Conservation (phyloP, 2,329 filamentous ascomycete species). For the Pezicula radicicola region DNA sequence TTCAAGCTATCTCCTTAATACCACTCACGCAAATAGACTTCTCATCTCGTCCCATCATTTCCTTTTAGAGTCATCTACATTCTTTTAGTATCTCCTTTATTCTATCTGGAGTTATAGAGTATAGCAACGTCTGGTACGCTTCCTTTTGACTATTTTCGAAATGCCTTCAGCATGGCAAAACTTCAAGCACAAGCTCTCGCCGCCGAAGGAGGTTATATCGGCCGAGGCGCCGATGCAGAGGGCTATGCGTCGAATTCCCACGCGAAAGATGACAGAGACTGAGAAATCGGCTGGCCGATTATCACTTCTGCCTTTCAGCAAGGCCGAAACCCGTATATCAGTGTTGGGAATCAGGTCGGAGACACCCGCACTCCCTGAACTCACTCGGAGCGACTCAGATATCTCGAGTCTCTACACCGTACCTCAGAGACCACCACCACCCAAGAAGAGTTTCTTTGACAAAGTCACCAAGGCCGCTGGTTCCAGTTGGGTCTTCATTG, state of each 20-base stretch:
- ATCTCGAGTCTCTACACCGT: background rate
- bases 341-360: background rate
- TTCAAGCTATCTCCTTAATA: too few relatives aligned
- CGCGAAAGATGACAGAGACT: background rate
- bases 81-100: too few relatives aligned
- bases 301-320: background rate
- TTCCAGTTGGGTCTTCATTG: slow-evolving; percentile 23
- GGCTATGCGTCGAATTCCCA: background rate
- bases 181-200: background rate
- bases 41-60: too few relatives aligned
- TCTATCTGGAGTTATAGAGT: too few relatives aligned
- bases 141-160: background rate
- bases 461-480: slow-evolving; percentile 23
- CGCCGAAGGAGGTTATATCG: background rate
- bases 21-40: too few relatives aligned
- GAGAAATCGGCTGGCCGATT: background rate
- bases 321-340: background rate
- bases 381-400: background rate
- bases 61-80: too few relatives aligned
- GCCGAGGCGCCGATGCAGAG: background rate
- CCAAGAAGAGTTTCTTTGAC: slow-evolving; percentile 22
- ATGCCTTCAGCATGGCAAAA: background rate
- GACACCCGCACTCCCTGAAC: background rate
- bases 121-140: too few relatives aligned
- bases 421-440: slow-evolving; percentile 3